Conservation (phyloP, 352 stramenopile species). For the Phytophthora sp. region DNA sequence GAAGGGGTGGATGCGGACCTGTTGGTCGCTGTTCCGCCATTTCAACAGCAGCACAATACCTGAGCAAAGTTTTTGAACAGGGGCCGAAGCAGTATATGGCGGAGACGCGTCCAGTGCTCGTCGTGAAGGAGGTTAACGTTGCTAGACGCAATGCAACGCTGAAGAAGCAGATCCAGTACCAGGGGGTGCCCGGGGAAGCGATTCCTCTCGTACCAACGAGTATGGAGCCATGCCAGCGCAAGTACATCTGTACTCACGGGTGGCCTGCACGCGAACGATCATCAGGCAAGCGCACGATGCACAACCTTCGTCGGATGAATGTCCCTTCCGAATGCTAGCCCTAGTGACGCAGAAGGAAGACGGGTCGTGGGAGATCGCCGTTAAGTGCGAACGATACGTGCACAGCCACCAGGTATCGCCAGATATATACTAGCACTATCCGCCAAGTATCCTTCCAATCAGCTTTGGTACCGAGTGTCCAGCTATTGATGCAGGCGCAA, state of each 20-base stretch:
- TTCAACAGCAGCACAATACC: not conserved
- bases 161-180: no score
- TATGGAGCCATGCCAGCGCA: no score
- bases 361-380: not conserved
- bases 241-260: no score
- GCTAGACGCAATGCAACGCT: no score
- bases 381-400: constrained; percentile 5
- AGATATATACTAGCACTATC: constrained; percentile 14
- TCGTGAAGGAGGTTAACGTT: constrained; percentile 4
- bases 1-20: not conserved
- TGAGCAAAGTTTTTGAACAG: not conserved
- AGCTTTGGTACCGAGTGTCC: constrained; percentile 2
- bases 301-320: no score
- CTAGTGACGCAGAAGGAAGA: not conserved
- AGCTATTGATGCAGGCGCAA: constrained; percentile 9
- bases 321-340: constrained; percentile 21
- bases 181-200: no score
- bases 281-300: no score
- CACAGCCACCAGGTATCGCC: constrained; percentile 8
- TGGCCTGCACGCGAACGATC: no score
- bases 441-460: constrained; percentile 7
- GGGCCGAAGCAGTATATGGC: not conserved
- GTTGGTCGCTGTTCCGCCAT: not conserved
- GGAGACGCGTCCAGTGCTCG: not conserved
- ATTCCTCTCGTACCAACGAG: no score